phyloP scores from a whole-genome alignment of 495 filamentous ascomycete species.

The Mytilinidion resinicola region DNA sequence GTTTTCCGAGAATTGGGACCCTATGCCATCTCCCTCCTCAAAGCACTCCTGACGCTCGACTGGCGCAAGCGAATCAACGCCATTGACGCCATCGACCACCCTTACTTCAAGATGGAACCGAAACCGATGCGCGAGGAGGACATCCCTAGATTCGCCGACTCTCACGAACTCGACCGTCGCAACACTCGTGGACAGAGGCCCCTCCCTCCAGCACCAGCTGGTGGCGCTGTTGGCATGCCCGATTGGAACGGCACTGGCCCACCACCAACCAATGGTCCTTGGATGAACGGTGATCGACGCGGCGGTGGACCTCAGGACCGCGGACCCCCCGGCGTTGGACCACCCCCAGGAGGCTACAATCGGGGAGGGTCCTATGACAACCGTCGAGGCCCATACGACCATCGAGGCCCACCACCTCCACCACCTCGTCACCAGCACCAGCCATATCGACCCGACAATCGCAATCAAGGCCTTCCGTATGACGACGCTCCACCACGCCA shows the following conservation, averaged over 20 bases:
- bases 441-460: conserved; percentile 6
- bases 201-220: conserved; percentile 82
- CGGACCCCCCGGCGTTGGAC: conserved; percentile 20
- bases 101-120: conserved; percentile 76
- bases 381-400: conserved; percentile 25
- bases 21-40: conserved; percentile 69
- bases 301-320: conserved; percentile 13
- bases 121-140: conserved; percentile 76
- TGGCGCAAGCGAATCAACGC: conserved; percentile 86
- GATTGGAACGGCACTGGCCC: conserved; percentile 47
- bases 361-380: conserved; percentile 19
- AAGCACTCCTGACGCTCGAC: conserved; percentile 79
- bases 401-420: conserved; percentile 29
- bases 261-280: conserved; percentile 11
- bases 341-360: conserved; percentile 4
- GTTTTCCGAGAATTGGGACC: conserved; percentile 63
- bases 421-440: conserved; percentile 23
- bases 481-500: conserved; percentile 11
- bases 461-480: background rate
- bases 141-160: conserved; percentile 83
- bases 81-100: conserved; percentile 86
- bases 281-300: conserved; percentile 21
- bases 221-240: conserved; percentile 73
- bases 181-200: conserved; percentile 76
- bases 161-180: conserved; percentile 88